A percentile compares a stretch with the other conserved stretches of the same genome.
Evolutionary conservation across 192 early-diverging fungal genomes (phyloP).

Genomic region (Gaertneriomyces semiglobifer): DNA sequence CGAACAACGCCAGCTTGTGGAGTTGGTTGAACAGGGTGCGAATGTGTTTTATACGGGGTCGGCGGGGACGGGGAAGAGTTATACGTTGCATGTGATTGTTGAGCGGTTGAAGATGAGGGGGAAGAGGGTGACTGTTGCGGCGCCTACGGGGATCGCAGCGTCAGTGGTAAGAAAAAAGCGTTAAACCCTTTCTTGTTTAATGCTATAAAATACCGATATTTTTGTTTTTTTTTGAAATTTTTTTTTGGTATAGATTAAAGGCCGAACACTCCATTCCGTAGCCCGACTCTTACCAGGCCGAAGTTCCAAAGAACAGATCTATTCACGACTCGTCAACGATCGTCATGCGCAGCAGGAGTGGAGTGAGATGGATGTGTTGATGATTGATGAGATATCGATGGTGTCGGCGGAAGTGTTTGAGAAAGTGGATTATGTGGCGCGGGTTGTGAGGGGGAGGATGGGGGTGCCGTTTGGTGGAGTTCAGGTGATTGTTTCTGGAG

Average conservation of each 20-base stretch:
- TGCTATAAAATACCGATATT: neutral
- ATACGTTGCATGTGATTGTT: conserved; percentile 7
- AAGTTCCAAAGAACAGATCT: neutral
- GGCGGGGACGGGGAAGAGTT: conserved; percentile 13
- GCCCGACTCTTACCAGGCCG: conserved; percentile 14
- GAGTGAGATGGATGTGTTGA: conserved; percentile 17
- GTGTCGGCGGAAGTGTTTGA: conserved; percentile 25
- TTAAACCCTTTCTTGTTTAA: no score
- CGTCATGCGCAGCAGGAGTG: conserved; percentile 7
- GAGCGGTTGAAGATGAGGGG: neutral
- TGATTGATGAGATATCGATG: conserved; percentile 50
- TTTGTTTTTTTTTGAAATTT: neutral
- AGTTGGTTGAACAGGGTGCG: conserved; percentile 7
- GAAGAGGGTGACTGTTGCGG: conserved; percentile 12
- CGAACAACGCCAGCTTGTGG: conserved; percentile 2
- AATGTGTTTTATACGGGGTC: conserved; percentile 18
- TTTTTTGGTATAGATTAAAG: conserved; percentile 26
- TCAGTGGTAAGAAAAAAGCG: conserved; percentile 19
- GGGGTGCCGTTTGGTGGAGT: conserved; percentile 40
- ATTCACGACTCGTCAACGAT: conserved; percentile 10
- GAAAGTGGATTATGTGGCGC: conserved; percentile 3
- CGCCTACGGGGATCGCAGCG: conserved; percentile 47
- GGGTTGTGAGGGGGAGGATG: neutral
- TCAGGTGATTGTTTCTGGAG: conserved; percentile 45
- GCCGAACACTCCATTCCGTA: conserved; percentile 34